Evolutionary conservation across 2,329 filamentous ascomycete genomes (phyloP), one percentile per base, ranked within the genome.

Genomic region (Scopulariopsis brevicaulis): DNA sequence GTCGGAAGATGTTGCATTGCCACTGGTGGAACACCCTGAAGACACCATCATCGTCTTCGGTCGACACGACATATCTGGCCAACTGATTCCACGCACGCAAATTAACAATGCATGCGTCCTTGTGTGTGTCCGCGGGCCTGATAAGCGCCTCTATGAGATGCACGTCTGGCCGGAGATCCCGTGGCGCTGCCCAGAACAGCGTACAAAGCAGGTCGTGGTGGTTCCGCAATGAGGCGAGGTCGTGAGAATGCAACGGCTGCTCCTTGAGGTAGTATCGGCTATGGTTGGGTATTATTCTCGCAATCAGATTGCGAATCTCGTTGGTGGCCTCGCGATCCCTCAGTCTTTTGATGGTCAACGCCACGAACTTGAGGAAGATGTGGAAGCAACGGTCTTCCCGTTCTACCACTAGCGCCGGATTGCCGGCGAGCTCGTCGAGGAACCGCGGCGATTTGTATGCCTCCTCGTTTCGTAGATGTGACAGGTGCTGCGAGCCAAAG

Each of bases 171-270:
- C 83, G 76, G 54, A 81, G 64, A 2, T 78, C 76, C 1, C 74
- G 65, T 10, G 84, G 83, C 1, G 81, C 76, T 6, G 79, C 81
- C 83, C 83, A 88, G 65, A 81, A 87, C 4, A 88, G 72, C 0
- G 83, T 85, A 62, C 80, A 83, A 3, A 88, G 73, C 50, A 88
- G 76, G 66, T 88, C 84, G 59, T 87, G 84, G 60, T 88, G 85
- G 60, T 88, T 88, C 59, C 84, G 74, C 51, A 88, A 70, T 5
- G 83, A 82, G 4, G 82, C 82, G 53, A 87, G 72, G 54, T 88
- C 84, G 43, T 77, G 77, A 62, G 84, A 74, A 59, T 79, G 76
- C 12, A 86, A 76, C 6, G 72, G 74, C 59, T 84, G 77, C 64
- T 87, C 84, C 63, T 84, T 86, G 40, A 80, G 76, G 59, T 84